Evolutionary conservation across 2,329 filamentous ascomycete genomes (phyloP), one percentile per base, ranked within the genome.

Genomic region (Epichloe uncinata): DNA sequence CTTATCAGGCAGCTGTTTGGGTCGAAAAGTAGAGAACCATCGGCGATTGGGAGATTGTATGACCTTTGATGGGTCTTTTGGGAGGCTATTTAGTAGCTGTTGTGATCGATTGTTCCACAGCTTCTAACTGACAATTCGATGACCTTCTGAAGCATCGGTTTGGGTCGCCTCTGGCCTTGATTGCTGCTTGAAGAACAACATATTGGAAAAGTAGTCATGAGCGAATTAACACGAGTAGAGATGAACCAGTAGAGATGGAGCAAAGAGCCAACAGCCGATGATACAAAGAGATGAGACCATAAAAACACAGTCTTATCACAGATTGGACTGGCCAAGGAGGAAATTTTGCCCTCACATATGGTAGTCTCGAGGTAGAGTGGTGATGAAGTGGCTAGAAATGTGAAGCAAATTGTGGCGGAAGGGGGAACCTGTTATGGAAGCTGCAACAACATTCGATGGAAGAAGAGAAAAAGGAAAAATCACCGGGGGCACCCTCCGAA

Each of bases 21-120:
- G 45, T 9, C 53, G 56, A 44, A 55, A 51, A 35, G 52, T 54
- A 34, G 53, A 52, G 37, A 59, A 55, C 56, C 56, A 59, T 44
- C 52, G 49, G 18, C 55, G 51, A 37, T 40, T 38, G 9, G 38
- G 22, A 42, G 13, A 18, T 11, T 45, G 52, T 50, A 20, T 42
- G 18, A 36, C 43, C 44, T 40, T 45, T 45, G 22, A 47, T 22
- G 45, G 49, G 36, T 50, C 51, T 22, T 45, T 48, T 11, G 16
- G 40, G 34, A 18, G 26, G 36, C 40, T 43, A 41, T 36, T 49
- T 34, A 46, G 53, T 44, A 40, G 45, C 26, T 41, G 51, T 42
- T 54, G 56, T 35, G 53, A 50, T 47, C 53, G 56, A 50, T 53
- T 55, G 48, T 55, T 58, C 59, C 59, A 61, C 54, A 61, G 58